Percentiles rank a stretch among this genome's conserved stretches.
Evolutionary conservation across 352 stramenopile genomes (phyloP).

Genomic region (Phytophthora megakarya): DNA sequence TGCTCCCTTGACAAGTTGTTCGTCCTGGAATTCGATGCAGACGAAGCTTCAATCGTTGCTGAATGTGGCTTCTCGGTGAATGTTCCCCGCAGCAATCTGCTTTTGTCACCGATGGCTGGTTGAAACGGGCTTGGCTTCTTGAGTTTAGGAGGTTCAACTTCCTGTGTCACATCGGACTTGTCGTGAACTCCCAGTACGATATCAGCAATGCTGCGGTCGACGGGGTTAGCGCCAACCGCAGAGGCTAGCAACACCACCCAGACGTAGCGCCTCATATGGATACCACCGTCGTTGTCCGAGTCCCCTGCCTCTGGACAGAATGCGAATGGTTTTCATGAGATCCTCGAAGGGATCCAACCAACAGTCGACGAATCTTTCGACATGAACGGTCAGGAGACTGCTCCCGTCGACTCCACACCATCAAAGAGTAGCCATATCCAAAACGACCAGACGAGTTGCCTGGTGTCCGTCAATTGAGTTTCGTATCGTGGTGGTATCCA

Average conservation of each 20-base stretch:
- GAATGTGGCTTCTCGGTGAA: neutral
- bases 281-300: too few relatives aligned
- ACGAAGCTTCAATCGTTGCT: neutral
- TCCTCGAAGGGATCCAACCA: slow-evolving; percentile 1
- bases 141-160: neutral
- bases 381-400: slow-evolving; percentile 29
- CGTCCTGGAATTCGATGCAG: neutral
- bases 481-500: too few relatives aligned
- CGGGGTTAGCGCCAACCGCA: neutral
- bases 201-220: neutral
- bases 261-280: slow-evolving; percentile 16
- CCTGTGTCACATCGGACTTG: neutral
- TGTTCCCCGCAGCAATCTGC: slow-evolving; percentile 1
- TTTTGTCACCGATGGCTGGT: neutral
- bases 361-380: slow-evolving; percentile 24
- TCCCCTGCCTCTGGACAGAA: too few relatives aligned
- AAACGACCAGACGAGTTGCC: neutral
- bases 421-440: slow-evolving; percentile 3
- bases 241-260: slow-evolving; percentile 7
- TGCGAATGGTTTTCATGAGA: neutral
- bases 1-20: neutral
- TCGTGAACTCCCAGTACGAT: neutral
- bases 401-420: slow-evolving; percentile 14
- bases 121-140: neutral
- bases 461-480: neutral